phyloP scores from a whole-genome alignment of 768 basidiomycete genomes.

The Boletus bicolor region DNA sequence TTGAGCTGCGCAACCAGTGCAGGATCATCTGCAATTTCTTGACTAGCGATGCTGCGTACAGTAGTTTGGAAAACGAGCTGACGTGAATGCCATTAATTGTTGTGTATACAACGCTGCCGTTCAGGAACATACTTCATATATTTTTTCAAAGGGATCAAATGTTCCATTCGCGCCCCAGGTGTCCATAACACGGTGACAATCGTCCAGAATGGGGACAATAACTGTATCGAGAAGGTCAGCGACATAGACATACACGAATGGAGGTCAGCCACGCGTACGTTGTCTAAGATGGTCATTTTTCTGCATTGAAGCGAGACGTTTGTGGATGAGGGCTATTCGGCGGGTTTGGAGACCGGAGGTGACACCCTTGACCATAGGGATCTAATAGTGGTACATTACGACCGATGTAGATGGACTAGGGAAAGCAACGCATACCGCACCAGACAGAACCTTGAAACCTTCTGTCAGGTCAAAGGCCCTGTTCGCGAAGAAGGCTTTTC shows the following conservation, averaged over 20 bases:
- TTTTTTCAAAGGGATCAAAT: conserved; percentile 69
- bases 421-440: conserved; percentile 52
- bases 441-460: conserved; percentile 76
- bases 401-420: conserved; percentile 13
- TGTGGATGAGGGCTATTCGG: conserved; percentile 65
- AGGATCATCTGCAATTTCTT: conserved; percentile 69
- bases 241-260: conserved; percentile 1
- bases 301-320: conserved; percentile 63
- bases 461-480: conserved; percentile 73
- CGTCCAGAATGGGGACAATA: conserved; percentile 61
- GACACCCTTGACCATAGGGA: conserved; percentile 73
- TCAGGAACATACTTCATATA: conserved; percentile 53
- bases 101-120: not conserved
- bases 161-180: conserved; percentile 62
- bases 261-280: conserved; percentile 41
- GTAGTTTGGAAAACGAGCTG: conserved; percentile 74
- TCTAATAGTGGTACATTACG: conserved; percentile 38
- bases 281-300: conserved; percentile 56
- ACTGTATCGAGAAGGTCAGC: conserved; percentile 41
- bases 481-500: conserved; percentile 66
- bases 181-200: conserved; percentile 58
- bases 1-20: conserved; percentile 59
- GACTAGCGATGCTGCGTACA: conserved; percentile 61
- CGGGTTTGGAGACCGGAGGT: conserved; percentile 66
- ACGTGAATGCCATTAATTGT: not conserved